Evolutionary conservation across 148 eudicot species (phyloP).

Genomic region (Fagopyrum homotropicum): DNA sequence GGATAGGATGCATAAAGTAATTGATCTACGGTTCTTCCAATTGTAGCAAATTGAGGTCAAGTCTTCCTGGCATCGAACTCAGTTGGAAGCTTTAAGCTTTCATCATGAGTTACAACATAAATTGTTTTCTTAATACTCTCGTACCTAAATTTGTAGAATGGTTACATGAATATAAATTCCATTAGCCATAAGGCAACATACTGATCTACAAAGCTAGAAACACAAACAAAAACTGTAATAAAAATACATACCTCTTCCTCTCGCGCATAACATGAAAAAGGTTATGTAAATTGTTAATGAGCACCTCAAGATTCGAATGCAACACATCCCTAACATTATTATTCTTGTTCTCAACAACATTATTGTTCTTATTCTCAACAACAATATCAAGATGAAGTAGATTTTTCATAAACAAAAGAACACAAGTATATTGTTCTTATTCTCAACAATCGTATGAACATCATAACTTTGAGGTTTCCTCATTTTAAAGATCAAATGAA

Average conservation of each 20-base stretch:
- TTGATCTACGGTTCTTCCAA: conserved; percentile 74
- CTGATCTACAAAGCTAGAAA: neutral
- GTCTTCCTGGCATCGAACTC: conserved; percentile 71
- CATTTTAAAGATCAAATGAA: no score
- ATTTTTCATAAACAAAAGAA: conserved; percentile 72
- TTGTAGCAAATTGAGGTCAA: conserved; percentile 79
- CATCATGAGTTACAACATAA: conserved; percentile 41
- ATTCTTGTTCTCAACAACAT: conserved; percentile 16
- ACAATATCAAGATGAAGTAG: conserved; percentile 60
- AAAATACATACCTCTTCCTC: conserved; percentile 44
- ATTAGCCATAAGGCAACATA: neutral
- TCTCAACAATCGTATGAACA: no score
- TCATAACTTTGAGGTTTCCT: no score
- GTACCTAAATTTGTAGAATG: no score
- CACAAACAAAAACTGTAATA: neutral
- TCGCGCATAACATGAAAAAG: conserved; percentile 39
- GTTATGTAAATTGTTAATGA: conserved; percentile 50
- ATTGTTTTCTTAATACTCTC: no score
- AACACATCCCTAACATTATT: conserved; percentile 29
- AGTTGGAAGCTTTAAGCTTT: conserved; percentile 47
- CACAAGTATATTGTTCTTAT: conserved; percentile 19
- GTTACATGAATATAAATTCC: neutral
- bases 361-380: conserved; percentile 15
- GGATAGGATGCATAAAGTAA: conserved; percentile 14
- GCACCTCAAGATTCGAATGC: conserved; percentile 56